Conservation (phyloP, 2,329 filamentous ascomycete species). For the Calonectria hongkongensis region DNA sequence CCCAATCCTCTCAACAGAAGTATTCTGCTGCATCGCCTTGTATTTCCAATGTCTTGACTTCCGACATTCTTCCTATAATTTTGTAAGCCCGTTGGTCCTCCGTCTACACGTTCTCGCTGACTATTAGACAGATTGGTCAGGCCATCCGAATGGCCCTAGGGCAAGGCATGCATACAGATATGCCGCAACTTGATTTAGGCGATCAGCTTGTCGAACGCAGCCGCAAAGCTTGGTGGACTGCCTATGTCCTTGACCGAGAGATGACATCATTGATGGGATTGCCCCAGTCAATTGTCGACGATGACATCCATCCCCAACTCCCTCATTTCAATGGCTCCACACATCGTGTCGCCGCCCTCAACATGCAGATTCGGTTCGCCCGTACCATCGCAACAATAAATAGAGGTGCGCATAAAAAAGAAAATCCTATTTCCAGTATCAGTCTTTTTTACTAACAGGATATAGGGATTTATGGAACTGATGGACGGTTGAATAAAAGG, state of each 20-base stretch:
- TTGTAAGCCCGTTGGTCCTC: slow-evolving; percentile 56
- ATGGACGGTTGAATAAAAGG: slow-evolving; percentile 56
- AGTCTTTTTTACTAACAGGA: neutral
- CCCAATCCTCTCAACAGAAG: slow-evolving; percentile 68
- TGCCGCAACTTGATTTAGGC: slow-evolving; percentile 65
- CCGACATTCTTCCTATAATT: slow-evolving; percentile 66
- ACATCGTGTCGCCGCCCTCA: slow-evolving; percentile 54
- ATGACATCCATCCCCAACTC: slow-evolving; percentile 68
- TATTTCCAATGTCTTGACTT: slow-evolving; percentile 72
- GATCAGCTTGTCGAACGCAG: slow-evolving; percentile 65
- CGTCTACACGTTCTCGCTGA: slow-evolving; percentile 28
- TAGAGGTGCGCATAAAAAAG: slow-evolving; percentile 46
- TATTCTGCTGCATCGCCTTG: slow-evolving; percentile 70
- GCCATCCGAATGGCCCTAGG: slow-evolving; percentile 69
- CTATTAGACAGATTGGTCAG: slow-evolving; percentile 65
- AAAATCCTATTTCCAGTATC: no score
- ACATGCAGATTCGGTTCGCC: slow-evolving; percentile 59
- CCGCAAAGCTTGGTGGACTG: slow-evolving; percentile 72
- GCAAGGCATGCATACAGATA: slow-evolving; percentile 72
- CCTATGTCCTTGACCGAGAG: slow-evolving; percentile 71
- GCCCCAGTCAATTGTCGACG: slow-evolving; percentile 68
- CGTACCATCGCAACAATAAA: slow-evolving; percentile 57
- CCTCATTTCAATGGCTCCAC: slow-evolving; percentile 55
- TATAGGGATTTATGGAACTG: slow-evolving; percentile 55
- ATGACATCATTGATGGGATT: slow-evolving; percentile 73